These are phyloP conservation scores for Spergularia marina DNA, from an alignment of 148 eudicot genomes.

Conservation along the genomic window DNA sequence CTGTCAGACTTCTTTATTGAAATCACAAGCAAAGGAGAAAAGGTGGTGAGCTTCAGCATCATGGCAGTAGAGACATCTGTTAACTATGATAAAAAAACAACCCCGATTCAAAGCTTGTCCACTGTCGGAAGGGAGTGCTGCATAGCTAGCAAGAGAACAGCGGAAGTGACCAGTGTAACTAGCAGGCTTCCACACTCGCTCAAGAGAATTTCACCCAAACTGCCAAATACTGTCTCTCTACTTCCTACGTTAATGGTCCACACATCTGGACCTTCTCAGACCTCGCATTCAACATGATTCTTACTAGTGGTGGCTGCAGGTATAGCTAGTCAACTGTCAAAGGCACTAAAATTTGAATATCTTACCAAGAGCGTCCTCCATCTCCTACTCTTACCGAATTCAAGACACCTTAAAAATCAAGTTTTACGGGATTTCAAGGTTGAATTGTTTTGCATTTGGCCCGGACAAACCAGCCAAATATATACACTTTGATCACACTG, in stretches of 20 bases:
- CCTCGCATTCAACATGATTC: neutral
- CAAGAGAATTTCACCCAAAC: neutral
- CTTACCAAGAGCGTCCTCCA: neutral
- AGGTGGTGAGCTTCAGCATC: too few species aligned
- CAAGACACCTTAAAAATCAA: neutral
- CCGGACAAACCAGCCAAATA: too few species aligned
- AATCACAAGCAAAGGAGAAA: too few species aligned
- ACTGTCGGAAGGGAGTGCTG: neutral
- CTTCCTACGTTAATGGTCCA: neutral
- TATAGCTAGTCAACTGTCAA: neutral
- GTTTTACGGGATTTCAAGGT: neutral
- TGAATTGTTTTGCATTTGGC: neutral
- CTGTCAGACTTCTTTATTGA: too few species aligned
- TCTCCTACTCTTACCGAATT: neutral
- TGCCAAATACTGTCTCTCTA: neutral
- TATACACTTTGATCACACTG: too few species aligned
- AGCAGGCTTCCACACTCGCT: neutral
- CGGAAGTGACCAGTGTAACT: neutral
- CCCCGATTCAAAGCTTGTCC: too few species aligned
- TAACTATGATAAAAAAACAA: too few species aligned
- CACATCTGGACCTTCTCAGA: neutral
- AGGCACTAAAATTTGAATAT: neutral
- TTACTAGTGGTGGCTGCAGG: neutral
- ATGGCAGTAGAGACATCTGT: too few species aligned
- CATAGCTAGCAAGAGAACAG: neutral